Percentiles rank a stretch among this genome's conserved stretches.
These are phyloP conservation scores for Podaxis sp. DNA, from an alignment of 768 basidiomycete genomes.

Conservation along the genomic window DNA sequence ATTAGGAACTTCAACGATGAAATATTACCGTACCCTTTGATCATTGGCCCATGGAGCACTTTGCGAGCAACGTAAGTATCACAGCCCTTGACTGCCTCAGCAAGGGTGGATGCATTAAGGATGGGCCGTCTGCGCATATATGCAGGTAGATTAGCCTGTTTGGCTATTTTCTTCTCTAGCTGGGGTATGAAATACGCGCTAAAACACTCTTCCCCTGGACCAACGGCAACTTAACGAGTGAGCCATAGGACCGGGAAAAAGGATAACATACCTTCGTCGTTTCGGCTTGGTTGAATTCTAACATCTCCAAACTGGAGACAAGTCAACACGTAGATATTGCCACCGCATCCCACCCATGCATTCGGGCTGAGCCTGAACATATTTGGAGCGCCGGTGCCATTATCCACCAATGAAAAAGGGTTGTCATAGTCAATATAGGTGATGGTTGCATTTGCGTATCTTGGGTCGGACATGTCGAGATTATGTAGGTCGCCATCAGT, in stretches of 20 bases:
- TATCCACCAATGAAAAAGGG: constrained; percentile 55
- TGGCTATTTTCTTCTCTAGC: constrained; percentile 1
- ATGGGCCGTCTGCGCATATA: constrained; percentile 6
- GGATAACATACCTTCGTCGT: neutral
- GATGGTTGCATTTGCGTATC: constrained; percentile 32
- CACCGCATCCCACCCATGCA: constrained; percentile 81
- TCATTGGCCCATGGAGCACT: constrained; percentile 46
- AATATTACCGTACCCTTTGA: constrained; percentile 38
- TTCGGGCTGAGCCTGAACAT: constrained; percentile 48
- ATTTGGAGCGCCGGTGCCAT: constrained; percentile 50
- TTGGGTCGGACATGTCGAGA: neutral
- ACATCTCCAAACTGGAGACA: constrained; percentile 10
- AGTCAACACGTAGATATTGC: constrained; percentile 59
- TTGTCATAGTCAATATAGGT: constrained; percentile 76
- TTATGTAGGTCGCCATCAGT: too few species aligned
- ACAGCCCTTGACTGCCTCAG: constrained; percentile 59
- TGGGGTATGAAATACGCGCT: constrained; percentile 6
- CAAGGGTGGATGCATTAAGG: constrained; percentile 28
- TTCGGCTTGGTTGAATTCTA: neutral
- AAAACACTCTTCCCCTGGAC: neutral
- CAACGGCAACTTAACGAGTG: neutral
- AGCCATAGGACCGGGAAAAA: neutral
- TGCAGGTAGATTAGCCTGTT: neutral
- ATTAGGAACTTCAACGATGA: neutral
- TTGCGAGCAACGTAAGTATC: constrained; percentile 62